Conservation (phyloP, 1,284 basidiomycete species). For the Ceratobasidium sp. region DNA sequence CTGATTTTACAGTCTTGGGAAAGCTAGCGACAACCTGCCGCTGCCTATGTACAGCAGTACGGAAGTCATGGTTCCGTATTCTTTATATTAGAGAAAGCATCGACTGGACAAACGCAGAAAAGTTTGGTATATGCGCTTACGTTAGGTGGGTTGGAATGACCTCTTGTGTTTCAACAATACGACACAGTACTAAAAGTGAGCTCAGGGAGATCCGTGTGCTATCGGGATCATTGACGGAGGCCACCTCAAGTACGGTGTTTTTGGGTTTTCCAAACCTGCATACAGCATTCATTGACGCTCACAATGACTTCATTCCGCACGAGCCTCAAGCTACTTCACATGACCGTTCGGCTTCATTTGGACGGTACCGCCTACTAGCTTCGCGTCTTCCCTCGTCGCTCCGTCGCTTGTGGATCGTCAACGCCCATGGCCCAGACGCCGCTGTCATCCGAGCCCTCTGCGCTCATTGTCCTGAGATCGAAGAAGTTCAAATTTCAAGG, state of each 20-base stretch:
- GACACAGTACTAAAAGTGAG: too few relatives aligned
- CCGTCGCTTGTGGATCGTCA: constrained; percentile 21
- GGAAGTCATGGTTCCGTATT: constrained; percentile 11
- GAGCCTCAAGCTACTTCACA: neutral
- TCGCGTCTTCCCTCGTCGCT: constrained; percentile 17
- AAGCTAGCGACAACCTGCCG: neutral
- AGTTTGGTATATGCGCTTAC: constrained; percentile 11
- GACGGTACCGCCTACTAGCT: neutral
- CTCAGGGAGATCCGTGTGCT: constrained; percentile 16
- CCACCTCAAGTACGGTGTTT: neutral
- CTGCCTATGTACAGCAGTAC: constrained; percentile 2
- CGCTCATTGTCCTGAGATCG: constrained; percentile 20
- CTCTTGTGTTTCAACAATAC: neutral
- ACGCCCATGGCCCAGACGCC: constrained; percentile 38
- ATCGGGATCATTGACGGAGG: constrained; percentile 2
- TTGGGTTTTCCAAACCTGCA: constrained; percentile 14
- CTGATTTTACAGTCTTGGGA: neutral
- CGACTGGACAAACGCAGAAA: neutral
- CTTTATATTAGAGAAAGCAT: constrained; percentile 10
- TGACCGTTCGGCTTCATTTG: neutral
- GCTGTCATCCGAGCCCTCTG: constrained; percentile 1
- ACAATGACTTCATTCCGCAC: constrained; percentile 9
- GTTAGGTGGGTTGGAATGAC: neutral
- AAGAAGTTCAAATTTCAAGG: constrained; percentile 21
- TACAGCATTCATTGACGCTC: constrained; percentile 28